Evolutionary conservation across 495 filamentous ascomycete genomes (phyloP), one percentile per base, ranked within the genome.

Genomic region (Bryoglossum gracile): DNA sequence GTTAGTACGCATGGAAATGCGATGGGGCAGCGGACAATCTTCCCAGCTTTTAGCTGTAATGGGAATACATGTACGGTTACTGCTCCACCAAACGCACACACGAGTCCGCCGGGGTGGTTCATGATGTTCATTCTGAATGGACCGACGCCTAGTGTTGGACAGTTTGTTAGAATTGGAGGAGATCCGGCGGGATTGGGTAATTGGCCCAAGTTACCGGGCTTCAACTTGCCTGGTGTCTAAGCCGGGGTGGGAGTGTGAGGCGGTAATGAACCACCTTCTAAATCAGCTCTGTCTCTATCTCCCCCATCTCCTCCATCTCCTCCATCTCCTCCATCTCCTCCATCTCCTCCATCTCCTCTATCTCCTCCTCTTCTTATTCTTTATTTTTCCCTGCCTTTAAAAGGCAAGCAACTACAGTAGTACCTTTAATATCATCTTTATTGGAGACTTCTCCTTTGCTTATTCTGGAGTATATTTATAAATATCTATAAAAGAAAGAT

Each of bases 1-100:
- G 69, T 75, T 0, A 73, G 68, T 61, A 83, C 80, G 0, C 80
- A 83, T 56, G 80, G 80, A 22, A 82, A 81, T 62, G 74, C 70
- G 17, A 78, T 82, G 73, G 80, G 80, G 33, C 74, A 75, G 30
- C 68, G 80, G 22, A 80, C 75, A 6, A 52, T 83, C 47, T 75
- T 82, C 66, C 78, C 76, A 0, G 66, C 61, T 0, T 57, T 79
- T 23, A 42, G 56, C 3, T 83, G 80, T 64, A 26, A 32, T 1
- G 75, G 70, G 21, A 66, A 57, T 1, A 52, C 26, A 30, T 30
- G 26, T 30, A 30, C 26, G 13, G 26, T 30, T 30, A 73, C 69
- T 1, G 71, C 78, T 0, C 79, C 79, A 2, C 77, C 78, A 3
- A 67, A 65, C 43, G 64, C 62, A 1, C 60, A 76, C 38, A 59